Percentiles rank a stretch among this genome's conserved stretches.
Evolutionary conservation across 2,329 filamentous ascomycete species (phyloP).

Genomic region (Cercospora sp.): DNA sequence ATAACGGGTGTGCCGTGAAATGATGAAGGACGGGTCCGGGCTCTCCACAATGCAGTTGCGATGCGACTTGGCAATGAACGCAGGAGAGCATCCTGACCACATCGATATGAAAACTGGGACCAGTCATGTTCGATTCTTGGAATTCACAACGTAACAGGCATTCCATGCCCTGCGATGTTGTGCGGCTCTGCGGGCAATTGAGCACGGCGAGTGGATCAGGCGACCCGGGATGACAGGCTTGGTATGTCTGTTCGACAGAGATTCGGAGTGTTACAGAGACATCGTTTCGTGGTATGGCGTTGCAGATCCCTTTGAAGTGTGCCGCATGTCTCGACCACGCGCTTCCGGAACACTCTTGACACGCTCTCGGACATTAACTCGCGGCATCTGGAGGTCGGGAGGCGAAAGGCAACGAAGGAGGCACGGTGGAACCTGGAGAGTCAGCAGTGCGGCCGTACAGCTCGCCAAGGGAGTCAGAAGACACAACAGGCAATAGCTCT

Average conservation of each 20-base stretch:
- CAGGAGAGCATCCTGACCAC: conserved; percentile 13
- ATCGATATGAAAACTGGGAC: conserved; percentile 16
- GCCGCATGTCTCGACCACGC: conserved; percentile 7
- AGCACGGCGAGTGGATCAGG: conserved; percentile 1
- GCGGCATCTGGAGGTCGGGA: not conserved
- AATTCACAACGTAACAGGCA: conserved; percentile 1
- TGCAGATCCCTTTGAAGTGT: conserved; percentile 5
- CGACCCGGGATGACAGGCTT: not conserved
- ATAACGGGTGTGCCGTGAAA: conserved; percentile 10
- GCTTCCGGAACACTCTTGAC: not conserved
- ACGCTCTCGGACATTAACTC: not conserved
- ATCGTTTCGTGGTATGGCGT: not conserved
- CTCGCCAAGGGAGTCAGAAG: not conserved
- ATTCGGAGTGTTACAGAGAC: conserved; percentile 4
- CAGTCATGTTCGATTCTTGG: not conserved
- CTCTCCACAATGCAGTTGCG: conserved; percentile 1
- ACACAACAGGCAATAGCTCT: not conserved
- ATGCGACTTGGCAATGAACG: conserved; percentile 13
- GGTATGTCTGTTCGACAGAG: not conserved
- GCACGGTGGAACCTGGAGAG: not conserved
- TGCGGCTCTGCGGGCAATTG: conserved; percentile 4
- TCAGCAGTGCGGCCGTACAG: conserved; percentile 6
- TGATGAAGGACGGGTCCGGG: conserved; percentile 13
- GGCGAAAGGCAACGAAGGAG: not conserved
- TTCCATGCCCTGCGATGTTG: not conserved